Conservation (phyloP, 306 rosid species). For the Trifolium fragiferum region DNA sequence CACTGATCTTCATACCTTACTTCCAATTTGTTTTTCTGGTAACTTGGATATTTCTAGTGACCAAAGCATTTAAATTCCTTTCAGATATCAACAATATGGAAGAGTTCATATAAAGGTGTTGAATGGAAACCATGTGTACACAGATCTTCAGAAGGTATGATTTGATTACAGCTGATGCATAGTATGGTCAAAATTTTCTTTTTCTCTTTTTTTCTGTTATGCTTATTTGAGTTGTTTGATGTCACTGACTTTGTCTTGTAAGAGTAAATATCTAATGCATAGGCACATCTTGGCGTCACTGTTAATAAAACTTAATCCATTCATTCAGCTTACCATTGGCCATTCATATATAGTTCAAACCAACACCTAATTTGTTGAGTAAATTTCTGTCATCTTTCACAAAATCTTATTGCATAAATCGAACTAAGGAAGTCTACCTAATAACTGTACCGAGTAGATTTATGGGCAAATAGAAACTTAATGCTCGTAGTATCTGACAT, state of each 20-base stretch:
- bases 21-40: slow-evolving; percentile 5
- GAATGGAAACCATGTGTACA: slow-evolving; percentile 75
- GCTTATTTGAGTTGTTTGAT: slow-evolving; percentile 33
- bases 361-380: neutral
- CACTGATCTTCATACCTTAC: slow-evolving; percentile 13
- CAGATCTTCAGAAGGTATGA: slow-evolving; percentile 65
- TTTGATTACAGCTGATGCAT: slow-evolving; percentile 15
- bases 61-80: slow-evolving; percentile 25
- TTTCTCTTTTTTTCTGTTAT: neutral
- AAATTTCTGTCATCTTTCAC: slow-evolving; percentile 16
- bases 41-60: slow-evolving; percentile 40
- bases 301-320: neutral
- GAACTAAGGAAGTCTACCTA: neutral
- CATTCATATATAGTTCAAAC: slow-evolving; percentile 8
- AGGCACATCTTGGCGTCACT: slow-evolving; percentile 5
- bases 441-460: neutral
- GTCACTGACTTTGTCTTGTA: neutral
- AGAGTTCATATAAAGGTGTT: slow-evolving; percentile 56
- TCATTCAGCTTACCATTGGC: neutral
- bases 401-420: neutral
- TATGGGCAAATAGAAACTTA: neutral
- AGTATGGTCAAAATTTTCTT: neutral
- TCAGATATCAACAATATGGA: slow-evolving; percentile 86
- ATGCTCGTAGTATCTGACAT: neutral
- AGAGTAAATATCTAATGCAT: neutral